Conservation (phyloP, 345 rosid species). For the Hirschfeldia incana region DNA sequence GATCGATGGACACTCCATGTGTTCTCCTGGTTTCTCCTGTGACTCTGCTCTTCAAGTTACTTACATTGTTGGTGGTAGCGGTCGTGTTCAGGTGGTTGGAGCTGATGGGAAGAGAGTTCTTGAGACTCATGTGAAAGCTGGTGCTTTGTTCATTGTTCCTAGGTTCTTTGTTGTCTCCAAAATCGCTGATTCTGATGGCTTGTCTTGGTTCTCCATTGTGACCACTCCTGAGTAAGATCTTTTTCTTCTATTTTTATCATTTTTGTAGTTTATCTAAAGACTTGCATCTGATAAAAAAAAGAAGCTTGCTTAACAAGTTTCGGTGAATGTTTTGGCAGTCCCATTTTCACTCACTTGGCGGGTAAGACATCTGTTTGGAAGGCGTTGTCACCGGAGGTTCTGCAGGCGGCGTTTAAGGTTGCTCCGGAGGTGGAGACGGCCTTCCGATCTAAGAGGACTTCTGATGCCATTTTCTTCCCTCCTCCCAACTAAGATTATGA, state of each 20-base stretch:
- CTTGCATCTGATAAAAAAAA: too few species aligned
- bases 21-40: conserved; percentile 96
- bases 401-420: conserved; percentile 76
- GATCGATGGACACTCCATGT: conserved; percentile 76
- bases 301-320: not conserved
- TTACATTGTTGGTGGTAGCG: conserved; percentile 71
- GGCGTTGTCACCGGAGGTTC: conserved; percentile 79
- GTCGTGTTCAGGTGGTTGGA: conserved; percentile 80
- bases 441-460: conserved; percentile 73
- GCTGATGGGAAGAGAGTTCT: conserved; percentile 68
- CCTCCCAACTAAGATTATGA: conserved; percentile 47
- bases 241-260: not conserved
- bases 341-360: conserved; percentile 86
- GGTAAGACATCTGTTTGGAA: conserved; percentile 83
- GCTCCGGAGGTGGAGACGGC: conserved; percentile 56
- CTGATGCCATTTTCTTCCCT: conserved; percentile 84
- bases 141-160: conserved; percentile 72
- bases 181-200: conserved; percentile 77
- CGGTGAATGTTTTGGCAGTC: conserved; percentile 44
- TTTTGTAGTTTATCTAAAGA: not conserved
- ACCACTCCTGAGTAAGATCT: conserved; percentile 81
- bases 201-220: conserved; percentile 90
- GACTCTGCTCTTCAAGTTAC: conserved; percentile 91
- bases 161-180: conserved; percentile 87
- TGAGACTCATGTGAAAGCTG: conserved; percentile 72